Evolutionary conservation across 495 filamentous ascomycete species (phyloP).

Genomic region (Pseudoneurospora amorphoporcata): DNA sequence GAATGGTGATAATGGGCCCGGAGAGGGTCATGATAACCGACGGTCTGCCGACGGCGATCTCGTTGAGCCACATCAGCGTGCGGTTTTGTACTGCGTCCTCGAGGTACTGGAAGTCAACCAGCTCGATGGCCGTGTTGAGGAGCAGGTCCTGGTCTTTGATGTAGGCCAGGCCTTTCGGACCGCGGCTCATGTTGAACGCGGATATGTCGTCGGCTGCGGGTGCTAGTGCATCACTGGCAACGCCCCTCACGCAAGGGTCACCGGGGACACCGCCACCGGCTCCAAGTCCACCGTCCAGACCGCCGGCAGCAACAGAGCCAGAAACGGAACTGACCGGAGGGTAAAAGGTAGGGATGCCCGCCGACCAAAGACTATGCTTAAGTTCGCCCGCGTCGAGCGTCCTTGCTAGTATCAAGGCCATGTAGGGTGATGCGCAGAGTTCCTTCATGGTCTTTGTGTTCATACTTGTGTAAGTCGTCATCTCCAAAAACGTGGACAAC

Average conservation of each 20-base stretch:
- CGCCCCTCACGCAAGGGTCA: background rate
- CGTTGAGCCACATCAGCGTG: slow-evolving; percentile 41
- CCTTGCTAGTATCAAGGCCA: slow-evolving; percentile 39
- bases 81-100: slow-evolving; percentile 45
- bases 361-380: slow-evolving; percentile 41
- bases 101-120: slow-evolving; percentile 47
- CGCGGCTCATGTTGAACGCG: slow-evolving; percentile 13
- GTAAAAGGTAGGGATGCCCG: slow-evolving; percentile 21
- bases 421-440: slow-evolving; percentile 37
- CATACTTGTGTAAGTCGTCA: slow-evolving; percentile 32
- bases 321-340: background rate
- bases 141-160: slow-evolving; percentile 47
- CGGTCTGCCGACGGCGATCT: slow-evolving; percentile 35
- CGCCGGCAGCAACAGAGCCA: background rate
- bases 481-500: slow-evolving; percentile 48
- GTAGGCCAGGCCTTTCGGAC: slow-evolving; percentile 29
- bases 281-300: background rate
- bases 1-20: slow-evolving; percentile 37
- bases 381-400: slow-evolving; percentile 36
- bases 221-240: slow-evolving; percentile 14
- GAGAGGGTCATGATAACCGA: slow-evolving; percentile 41
- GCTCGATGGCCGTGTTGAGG: slow-evolving; percentile 43
- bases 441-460: slow-evolving; percentile 15
- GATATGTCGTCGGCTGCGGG: background rate
- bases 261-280: background rate